Percentiles rank a stretch among this genome's conserved stretches.
Evolutionary conservation across 345 rosid genomes (phyloP).

Genomic region (Adansonia digitata): DNA sequence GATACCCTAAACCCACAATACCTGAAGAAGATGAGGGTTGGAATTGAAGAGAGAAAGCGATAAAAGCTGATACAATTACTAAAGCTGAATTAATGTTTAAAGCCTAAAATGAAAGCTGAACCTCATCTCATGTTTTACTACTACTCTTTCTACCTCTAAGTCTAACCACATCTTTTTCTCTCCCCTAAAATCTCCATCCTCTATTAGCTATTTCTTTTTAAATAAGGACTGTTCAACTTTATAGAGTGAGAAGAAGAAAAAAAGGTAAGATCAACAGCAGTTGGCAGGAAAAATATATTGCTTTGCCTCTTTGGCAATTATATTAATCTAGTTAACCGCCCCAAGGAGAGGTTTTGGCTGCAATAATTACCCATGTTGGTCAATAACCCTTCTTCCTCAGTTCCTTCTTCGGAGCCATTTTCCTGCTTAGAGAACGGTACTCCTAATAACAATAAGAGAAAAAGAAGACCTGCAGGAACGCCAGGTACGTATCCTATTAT

Average conservation of each 20-base stretch:
- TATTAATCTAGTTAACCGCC: neutral
- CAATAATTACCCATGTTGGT: constrained; percentile 33
- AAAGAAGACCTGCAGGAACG: constrained; percentile 84
- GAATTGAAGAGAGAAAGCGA: constrained; percentile 13
- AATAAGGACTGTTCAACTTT: neutral
- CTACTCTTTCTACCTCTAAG: neutral
- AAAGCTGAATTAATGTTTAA: constrained; percentile 19
- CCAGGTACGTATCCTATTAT: constrained; percentile 47
- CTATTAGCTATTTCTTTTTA: neutral
- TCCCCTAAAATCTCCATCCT: neutral
- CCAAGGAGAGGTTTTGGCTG: neutral
- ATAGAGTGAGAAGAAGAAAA: neutral
- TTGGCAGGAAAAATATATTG: neutral
- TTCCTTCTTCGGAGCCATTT: constrained; percentile 39
- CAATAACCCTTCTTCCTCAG: constrained; percentile 24
- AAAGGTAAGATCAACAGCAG: neutral
- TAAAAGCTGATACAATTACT: constrained; percentile 20
- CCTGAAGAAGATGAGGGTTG: constrained; percentile 34
- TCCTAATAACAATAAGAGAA: constrained; percentile 44
- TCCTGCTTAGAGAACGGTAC: constrained; percentile 35
- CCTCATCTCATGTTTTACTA: neutral
- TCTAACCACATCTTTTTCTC: neutral
- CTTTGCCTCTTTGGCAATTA: neutral
- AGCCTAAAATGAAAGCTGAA: constrained; percentile 8
- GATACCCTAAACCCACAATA: neutral